phyloP scores from a whole-genome alignment of 352 stramenopile genomes.

The Pythium plurisporium region DNA sequence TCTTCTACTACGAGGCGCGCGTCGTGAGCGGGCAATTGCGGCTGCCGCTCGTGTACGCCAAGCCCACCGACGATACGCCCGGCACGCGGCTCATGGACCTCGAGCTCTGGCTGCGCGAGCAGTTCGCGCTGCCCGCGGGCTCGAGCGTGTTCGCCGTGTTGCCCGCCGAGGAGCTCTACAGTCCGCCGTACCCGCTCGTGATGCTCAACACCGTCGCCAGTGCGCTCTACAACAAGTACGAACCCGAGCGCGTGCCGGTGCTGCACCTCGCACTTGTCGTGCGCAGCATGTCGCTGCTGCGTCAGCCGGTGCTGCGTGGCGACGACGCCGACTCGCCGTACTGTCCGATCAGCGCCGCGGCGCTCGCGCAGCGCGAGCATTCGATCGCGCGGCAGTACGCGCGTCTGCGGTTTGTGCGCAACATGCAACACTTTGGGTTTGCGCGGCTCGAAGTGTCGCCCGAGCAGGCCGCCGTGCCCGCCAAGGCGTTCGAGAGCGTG shows the following conservation, averaged over 20 bases:
- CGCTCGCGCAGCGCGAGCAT: conserved; percentile 27
- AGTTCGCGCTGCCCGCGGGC: conserved; percentile 47
- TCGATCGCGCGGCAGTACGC: conserved; percentile 52
- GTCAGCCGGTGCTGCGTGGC: conserved; percentile 41
- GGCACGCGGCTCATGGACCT: conserved; percentile 70
- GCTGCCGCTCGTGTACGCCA: conserved; percentile 67
- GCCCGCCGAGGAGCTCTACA: conserved; percentile 74
- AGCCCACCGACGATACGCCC: conserved; percentile 14
- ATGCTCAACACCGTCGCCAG: conserved; percentile 74
- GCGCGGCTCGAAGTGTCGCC: conserved; percentile 57
- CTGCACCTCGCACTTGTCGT: conserved; percentile 68
- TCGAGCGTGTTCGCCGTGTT: conserved; percentile 73
- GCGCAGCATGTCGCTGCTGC: conserved; percentile 48
- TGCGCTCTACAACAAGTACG: conserved; percentile 37
- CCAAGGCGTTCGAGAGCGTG: conserved; percentile 50
- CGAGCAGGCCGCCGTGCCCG: conserved; percentile 55
- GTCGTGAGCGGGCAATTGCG: conserved; percentile 44
- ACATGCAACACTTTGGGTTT: conserved; percentile 73
- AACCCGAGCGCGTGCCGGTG: conserved; percentile 40
- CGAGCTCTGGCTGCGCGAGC: conserved; percentile 62
- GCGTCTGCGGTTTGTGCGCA: conserved; percentile 56
- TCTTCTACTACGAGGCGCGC: conserved; percentile 65
- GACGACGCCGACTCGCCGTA: conserved; percentile 62
- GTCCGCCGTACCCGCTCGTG: conserved; percentile 66
- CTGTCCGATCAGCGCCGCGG: conserved; percentile 45